These are phyloP conservation scores for Liriodendron chinense DNA, from an alignment of 164 flowering plant genomes.

Conservation along the genomic window DNA sequence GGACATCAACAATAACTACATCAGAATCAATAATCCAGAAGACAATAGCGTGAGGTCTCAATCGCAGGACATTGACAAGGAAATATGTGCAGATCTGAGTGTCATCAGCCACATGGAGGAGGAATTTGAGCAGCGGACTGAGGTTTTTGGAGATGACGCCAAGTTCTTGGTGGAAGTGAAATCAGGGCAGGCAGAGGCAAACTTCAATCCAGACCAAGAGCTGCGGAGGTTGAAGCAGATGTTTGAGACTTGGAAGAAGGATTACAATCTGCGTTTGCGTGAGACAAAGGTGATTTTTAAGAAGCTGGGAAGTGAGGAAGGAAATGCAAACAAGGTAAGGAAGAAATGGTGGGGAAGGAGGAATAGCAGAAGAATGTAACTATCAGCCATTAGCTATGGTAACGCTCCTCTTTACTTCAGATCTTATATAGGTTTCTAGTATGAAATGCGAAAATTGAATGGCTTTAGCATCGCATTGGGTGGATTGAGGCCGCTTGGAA, in stretches of 20 bases:
- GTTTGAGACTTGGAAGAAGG: conserved; percentile 97
- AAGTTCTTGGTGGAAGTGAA: conserved; percentile 95
- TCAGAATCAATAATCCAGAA: conserved; percentile 29
- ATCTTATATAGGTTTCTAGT: too few species aligned
- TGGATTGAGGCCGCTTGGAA: too few species aligned
- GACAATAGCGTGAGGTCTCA: conserved; percentile 53
- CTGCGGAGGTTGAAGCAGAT: conserved; percentile 74
- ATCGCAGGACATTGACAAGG: conserved; percentile 18
- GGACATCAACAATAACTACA: conserved; percentile 40
- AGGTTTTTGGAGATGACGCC: conserved; percentile 89
- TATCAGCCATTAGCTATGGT: too few species aligned
- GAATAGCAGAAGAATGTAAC: conserved; percentile 39
- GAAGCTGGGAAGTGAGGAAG: conserved; percentile 71
- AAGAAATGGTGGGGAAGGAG: conserved; percentile 96
- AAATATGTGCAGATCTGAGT: conserved; percentile 71
- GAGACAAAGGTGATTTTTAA: conserved; percentile 81
- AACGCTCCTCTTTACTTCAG: too few species aligned
- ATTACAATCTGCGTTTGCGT: conserved; percentile 65
- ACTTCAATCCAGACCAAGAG: conserved; percentile 75
- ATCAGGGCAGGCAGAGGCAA: conserved; percentile 85
- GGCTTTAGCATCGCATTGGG: too few species aligned
- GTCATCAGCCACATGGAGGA: conserved; percentile 80
- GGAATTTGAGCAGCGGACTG: conserved; percentile 88
- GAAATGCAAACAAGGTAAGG: conserved; percentile 40
- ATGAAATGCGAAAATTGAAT: too few species aligned